These are phyloP conservation scores for Lolium perenne DNA, from an alignment of 176 grass and related monocot genomes.

Conservation along the genomic window DNA sequence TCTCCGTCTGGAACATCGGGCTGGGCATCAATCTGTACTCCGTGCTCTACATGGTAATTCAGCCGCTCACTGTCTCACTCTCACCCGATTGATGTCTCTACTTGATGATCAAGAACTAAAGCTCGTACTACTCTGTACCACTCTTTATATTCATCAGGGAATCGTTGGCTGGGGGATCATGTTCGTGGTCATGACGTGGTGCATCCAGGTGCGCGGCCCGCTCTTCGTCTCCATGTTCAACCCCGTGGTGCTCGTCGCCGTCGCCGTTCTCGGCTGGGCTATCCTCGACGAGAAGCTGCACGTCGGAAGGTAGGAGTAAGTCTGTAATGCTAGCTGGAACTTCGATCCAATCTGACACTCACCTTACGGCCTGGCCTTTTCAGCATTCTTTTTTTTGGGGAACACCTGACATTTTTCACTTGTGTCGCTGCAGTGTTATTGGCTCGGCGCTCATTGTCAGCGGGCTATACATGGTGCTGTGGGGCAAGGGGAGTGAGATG, in stretches of 20 bases:
- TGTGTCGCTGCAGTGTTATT: constrained; percentile 38
- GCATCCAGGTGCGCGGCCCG: constrained; percentile 65
- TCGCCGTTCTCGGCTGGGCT: constrained; percentile 72
- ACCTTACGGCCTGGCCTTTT: neutral
- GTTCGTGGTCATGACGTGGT: constrained; percentile 26
- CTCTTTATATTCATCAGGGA: no score
- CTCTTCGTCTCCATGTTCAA: constrained; percentile 92
- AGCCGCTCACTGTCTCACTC: neutral
- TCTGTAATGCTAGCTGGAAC: neutral
- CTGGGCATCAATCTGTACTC: constrained; percentile 73
- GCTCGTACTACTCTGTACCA: no score
- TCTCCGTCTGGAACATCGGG: constrained; percentile 62
- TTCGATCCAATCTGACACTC: no score
- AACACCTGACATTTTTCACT: neutral
- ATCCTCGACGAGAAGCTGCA: constrained; percentile 76
- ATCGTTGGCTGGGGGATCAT: constrained; percentile 49
- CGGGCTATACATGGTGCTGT: constrained; percentile 86
- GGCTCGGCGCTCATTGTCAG: constrained; percentile 68
- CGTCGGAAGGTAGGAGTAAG: constrained; percentile 57
- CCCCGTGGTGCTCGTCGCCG: constrained; percentile 80
- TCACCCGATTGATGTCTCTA: neutral
- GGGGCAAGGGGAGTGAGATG: constrained; percentile 77
- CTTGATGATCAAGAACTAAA: no score
- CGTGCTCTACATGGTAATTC: constrained; percentile 69
- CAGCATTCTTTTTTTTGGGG: neutral